Evolutionary conservation across 2,329 filamentous ascomycete species (phyloP).

Genomic region (Talaromyces albobiverticillius): DNA sequence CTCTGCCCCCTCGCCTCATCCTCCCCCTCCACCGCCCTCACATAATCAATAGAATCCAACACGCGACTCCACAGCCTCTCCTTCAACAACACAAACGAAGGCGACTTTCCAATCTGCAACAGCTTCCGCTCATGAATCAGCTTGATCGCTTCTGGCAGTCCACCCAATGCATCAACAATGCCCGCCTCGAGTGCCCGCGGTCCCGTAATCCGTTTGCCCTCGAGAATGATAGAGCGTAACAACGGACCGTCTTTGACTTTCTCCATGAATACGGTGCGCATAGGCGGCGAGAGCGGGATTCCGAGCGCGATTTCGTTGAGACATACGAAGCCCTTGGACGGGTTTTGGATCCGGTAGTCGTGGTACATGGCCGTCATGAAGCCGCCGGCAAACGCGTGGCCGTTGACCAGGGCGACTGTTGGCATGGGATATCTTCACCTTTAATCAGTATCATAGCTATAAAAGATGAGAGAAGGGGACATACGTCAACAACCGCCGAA

Average conservation of each 20-base stretch:
- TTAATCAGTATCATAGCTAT: neutral
- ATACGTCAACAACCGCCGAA: conserved; percentile 61
- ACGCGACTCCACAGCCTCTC: conserved; percentile 71
- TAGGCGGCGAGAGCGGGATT: conserved; percentile 68
- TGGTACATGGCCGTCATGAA: conserved; percentile 79
- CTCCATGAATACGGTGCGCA: conserved; percentile 70
- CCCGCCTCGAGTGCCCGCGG: conserved; percentile 62
- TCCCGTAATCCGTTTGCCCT: conserved; percentile 66
- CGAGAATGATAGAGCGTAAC: conserved; percentile 67
- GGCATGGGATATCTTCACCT: conserved; percentile 77
- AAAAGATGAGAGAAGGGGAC: too few species aligned
- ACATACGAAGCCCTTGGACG: conserved; percentile 68
- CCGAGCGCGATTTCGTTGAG: conserved; percentile 81
- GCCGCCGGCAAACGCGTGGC: conserved; percentile 79
- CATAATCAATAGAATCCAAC: conserved; percentile 56
- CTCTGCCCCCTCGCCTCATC: conserved; percentile 38
- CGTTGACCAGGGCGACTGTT: conserved; percentile 74
- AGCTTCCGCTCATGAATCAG: conserved; percentile 61
- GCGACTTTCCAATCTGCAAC: conserved; percentile 59
- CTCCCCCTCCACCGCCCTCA: conserved; percentile 45
- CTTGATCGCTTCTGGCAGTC: conserved; percentile 59
- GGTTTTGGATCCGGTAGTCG: conserved; percentile 77
- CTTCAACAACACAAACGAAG: conserved; percentile 70
- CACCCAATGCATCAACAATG: conserved; percentile 67
- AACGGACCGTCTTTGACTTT: conserved; percentile 55